Percentiles rank a stretch among this genome's conserved stretches.
Evolutionary conservation across 108 stramenopile species (phyloP).

Genomic region (Conticribra guillardii): DNA sequence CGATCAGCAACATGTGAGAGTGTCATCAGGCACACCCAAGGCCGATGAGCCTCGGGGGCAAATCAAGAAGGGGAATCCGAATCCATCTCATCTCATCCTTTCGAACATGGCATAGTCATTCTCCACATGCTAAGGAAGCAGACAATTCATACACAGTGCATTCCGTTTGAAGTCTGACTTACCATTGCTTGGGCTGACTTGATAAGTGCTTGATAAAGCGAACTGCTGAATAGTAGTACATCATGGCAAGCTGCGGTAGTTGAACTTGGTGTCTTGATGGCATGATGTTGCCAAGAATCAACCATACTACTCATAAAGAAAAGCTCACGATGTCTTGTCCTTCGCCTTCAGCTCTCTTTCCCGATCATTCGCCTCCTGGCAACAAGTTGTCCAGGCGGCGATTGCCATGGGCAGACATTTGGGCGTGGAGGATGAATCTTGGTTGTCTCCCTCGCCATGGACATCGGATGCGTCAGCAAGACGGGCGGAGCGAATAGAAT

Average conservation of each 20-base stretch:
- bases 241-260: too few species aligned
- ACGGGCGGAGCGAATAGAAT: constrained; percentile 37
- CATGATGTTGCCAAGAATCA: too few species aligned
- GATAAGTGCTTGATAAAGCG: too few species aligned
- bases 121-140: too few species aligned
- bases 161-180: too few species aligned
- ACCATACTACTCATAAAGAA: too few species aligned
- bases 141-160: too few species aligned
- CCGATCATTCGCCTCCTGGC: constrained; percentile 44
- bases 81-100: constrained; percentile 56
- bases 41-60: constrained; percentile 50
- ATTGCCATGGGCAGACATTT: constrained; percentile 35
- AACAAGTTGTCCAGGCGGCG: constrained; percentile 52
- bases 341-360: background rate
- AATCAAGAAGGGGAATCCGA: constrained; percentile 65
- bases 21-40: constrained; percentile 50
- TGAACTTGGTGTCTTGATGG: too few species aligned
- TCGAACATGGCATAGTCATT: constrained; percentile 16
- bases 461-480: background rate
- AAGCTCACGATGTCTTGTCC: too few species aligned
- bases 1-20: constrained; percentile 40
- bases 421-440: constrained; percentile 3
- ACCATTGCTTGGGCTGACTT: too few species aligned
- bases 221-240: too few species aligned
- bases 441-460: constrained; percentile 2